Evolutionary conservation across 768 basidiomycete genomes (phyloP).

Genomic region (Gymnopilus junonius): DNA sequence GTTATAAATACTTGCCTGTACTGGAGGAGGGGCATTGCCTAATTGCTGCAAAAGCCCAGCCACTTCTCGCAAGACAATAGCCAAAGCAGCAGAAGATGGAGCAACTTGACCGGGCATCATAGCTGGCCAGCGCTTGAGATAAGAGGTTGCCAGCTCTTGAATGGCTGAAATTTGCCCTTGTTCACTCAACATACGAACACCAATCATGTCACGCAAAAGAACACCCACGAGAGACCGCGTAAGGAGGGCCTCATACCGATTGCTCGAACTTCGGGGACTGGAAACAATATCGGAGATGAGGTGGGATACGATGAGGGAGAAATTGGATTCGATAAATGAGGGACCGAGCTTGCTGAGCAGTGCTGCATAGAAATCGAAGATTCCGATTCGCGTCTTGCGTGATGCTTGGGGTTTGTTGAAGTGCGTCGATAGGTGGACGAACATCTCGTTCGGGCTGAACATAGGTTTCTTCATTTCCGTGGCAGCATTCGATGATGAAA

Average conservation of each 20-base stretch:
- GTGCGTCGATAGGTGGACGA: slow-evolving; percentile 74
- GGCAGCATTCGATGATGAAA: slow-evolving; percentile 45
- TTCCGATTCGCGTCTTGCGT: slow-evolving; percentile 77
- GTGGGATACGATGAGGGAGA: slow-evolving; percentile 77
- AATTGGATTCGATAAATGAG: slow-evolving; percentile 82
- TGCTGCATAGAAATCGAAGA: slow-evolving; percentile 88
- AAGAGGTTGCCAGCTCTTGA: slow-evolving; percentile 79
- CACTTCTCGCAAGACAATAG: slow-evolving; percentile 80
- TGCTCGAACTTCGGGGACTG: slow-evolving; percentile 52
- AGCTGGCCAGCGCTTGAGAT: slow-evolving; percentile 91
- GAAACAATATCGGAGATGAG: slow-evolving; percentile 79
- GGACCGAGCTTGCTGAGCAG: slow-evolving; percentile 77
- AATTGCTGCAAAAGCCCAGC: slow-evolving; percentile 86
- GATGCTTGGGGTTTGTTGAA: slow-evolving; percentile 77
- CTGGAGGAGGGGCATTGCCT: slow-evolving; percentile 89
- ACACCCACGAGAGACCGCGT: slow-evolving; percentile 76
- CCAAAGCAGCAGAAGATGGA: slow-evolving; percentile 68
- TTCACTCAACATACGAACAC: slow-evolving; percentile 87
- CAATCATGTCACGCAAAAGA: slow-evolving; percentile 84
- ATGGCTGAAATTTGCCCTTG: slow-evolving; percentile 93
- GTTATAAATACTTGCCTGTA: slow-evolving; percentile 58
- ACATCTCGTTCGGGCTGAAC: slow-evolving; percentile 78
- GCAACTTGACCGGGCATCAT: slow-evolving; percentile 86
- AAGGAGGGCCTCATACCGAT: slow-evolving; percentile 76
- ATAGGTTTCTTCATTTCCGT: slow-evolving; percentile 70